phyloP scores from a whole-genome alignment of 495 filamentous ascomycete genomes.

The Aspergillus biplanus region DNA sequence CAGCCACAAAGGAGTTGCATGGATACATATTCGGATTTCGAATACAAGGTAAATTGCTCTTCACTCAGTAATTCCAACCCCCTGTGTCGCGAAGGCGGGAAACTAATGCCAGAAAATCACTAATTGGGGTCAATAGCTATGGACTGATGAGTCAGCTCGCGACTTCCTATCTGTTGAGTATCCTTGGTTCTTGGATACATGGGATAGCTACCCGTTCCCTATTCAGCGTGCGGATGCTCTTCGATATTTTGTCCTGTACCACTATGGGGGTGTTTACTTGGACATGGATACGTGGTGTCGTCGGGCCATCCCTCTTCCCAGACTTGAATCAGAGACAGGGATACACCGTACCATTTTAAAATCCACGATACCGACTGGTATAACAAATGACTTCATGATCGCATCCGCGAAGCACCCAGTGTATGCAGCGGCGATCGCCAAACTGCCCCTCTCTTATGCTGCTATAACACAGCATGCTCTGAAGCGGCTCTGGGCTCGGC shows the following conservation, averaged over 20 bases:
- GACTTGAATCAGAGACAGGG: neutral
- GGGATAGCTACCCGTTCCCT: slow-evolving; percentile 63
- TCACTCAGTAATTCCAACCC: neutral
- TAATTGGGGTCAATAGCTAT: slow-evolving; percentile 50
- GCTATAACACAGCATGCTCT: neutral
- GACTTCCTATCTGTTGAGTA: slow-evolving; percentile 64
- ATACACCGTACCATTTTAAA: neutral
- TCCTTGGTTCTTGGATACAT: slow-evolving; percentile 68
- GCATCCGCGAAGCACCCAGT: neutral
- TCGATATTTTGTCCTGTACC: slow-evolving; percentile 67
- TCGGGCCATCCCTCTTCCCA: neutral
- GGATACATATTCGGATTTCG: neutral
- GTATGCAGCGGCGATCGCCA: neutral
- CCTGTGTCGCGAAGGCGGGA: neutral
- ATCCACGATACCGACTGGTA: neutral
- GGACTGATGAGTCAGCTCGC: slow-evolving; percentile 63
- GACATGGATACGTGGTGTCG: slow-evolving; percentile 57
- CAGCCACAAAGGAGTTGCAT: neutral
- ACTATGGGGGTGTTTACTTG: slow-evolving; percentile 73
- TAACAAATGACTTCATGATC: neutral
- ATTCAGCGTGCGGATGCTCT: slow-evolving; percentile 74
- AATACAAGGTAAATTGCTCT: neutral
- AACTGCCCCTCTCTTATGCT: neutral
- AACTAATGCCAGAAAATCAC: neutral
- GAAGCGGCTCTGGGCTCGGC: neutral